Evolutionary conservation across 179 eudicot genomes (phyloP), one percentile per base, ranked within the genome.

Genomic region (Silene vulgaris): DNA sequence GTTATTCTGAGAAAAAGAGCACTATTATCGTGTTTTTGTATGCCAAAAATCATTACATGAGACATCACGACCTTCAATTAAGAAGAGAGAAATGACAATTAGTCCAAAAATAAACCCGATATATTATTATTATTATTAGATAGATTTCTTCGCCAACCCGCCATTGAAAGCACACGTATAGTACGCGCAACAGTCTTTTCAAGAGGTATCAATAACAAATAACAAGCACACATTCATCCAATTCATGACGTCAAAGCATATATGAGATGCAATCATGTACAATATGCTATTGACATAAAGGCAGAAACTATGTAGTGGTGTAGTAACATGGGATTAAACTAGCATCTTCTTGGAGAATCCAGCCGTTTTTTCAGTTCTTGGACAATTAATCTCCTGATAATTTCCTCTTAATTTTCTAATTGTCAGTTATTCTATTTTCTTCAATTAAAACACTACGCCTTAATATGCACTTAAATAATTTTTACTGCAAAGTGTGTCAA

Each of bases 161-260:
- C n/a, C 59, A 52, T 52, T 52, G 30, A 8, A 48, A 50, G 73
- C 60, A 48, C 60, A 23, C 17, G 16, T 48, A 23, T 13, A 12
- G 9, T 57, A 48, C 73, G 52, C 48, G 0, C 66, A 40, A 68
- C 29, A 69, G 13, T 23, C 57, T 21, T 19, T 43, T 69, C 72
- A 69, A 19, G 20, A 69, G n/a, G 11, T 9, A 43, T 26, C 72
- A 43, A 20, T 40, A 21, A 66, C 57, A 69, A 43, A 23, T 20
- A 43, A 19, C 50, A 67, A 37, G 52, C 12, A 54, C 71, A 67
- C 71, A 37, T 17, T 37, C 71, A 67, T 67, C 21, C 59, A 69
- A 20, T 69, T 69, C 57, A 69, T 69, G 73, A 69, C 73, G 60
- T 21, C 35, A 69, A 69, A 50, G 60, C 73, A 69, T 69, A 48